Conservation (phyloP, 2,329 filamentous ascomycete genomes). For the Colletotrichum simmondsii region DNA sequence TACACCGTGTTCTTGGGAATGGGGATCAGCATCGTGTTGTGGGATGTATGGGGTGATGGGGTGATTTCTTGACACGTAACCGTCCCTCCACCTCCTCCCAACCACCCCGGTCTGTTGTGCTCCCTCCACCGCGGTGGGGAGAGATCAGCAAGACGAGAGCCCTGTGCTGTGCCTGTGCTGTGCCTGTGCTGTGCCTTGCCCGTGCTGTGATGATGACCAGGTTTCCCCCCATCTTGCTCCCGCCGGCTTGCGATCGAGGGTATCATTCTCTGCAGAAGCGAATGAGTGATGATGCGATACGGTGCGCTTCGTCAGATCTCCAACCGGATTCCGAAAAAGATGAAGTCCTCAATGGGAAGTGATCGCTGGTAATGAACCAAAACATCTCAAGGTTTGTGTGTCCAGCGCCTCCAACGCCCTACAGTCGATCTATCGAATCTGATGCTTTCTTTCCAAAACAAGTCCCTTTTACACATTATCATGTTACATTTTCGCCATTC, state of each 20-base stretch:
- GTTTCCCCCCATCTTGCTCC: neutral
- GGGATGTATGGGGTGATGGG: conserved; percentile 1
- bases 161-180: conserved; percentile 21
- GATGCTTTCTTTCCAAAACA: neutral
- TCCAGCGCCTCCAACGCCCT: neutral
- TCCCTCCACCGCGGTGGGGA: neutral
- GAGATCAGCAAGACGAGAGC: conserved; percentile 15
- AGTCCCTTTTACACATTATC: neutral
- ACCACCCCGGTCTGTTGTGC: neutral
- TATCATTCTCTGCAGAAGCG: neutral
- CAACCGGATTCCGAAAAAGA: neutral
- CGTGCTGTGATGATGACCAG: conserved; percentile 10
- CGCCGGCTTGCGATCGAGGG: conserved; percentile 1
- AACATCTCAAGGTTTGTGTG: neutral
- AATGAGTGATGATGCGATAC: neutral
- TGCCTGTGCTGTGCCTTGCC: conserved; percentile 7
- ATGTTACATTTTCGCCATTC: neutral
- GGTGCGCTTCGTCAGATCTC: neutral
- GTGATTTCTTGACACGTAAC: conserved; percentile 6
- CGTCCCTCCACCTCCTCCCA: neutral
- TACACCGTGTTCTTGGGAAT: conserved; percentile 1
- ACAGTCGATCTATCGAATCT: neutral
- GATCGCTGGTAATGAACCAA: conserved; percentile 3
- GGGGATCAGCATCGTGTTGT: conserved; percentile 6
- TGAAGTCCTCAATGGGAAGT: neutral